Conservation (phyloP, 1,139 yeast species). For the Blastobotrys persicus region DNA sequence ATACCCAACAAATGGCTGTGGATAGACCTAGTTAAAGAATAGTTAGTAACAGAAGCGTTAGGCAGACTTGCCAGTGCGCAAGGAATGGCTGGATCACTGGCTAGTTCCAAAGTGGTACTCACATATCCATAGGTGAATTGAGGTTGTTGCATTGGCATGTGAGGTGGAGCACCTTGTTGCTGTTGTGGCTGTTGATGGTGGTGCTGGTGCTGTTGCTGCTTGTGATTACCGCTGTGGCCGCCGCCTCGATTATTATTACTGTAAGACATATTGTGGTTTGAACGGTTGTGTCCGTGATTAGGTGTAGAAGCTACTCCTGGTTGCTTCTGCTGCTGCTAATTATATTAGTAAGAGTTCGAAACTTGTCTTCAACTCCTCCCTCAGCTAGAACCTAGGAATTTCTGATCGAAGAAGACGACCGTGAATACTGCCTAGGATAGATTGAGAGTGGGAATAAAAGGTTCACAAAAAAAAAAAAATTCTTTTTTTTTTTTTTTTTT, state of each 20-base stretch:
- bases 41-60: too few relatives aligned
- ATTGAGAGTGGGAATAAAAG: background rate
- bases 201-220: conserved; percentile 6
- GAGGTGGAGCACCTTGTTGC: conserved; percentile 9
- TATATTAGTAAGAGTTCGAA: background rate
- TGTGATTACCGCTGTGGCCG: conserved; percentile 3
- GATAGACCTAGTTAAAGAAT: background rate
- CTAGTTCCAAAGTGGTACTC: conserved; percentile 3
- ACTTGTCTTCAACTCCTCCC: background rate
- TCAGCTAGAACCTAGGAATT: too few relatives aligned
- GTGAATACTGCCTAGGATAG: background rate
- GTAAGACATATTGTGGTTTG: conserved; percentile 7
- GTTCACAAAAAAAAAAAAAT: background rate
- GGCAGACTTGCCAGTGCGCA: too few relatives aligned
- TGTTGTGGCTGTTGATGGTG: conserved; percentile 7
- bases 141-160: conserved; percentile 12
- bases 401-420: background rate
- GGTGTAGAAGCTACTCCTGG: background rate
- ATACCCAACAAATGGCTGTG: conserved; percentile 6
- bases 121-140: conserved; percentile 8
- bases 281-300: background rate
- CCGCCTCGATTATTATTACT: conserved; percentile 8
- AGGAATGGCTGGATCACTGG: too few relatives aligned
- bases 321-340: background rate
- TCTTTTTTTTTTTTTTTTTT: conserved; percentile 3